Evolutionary conservation across 2,329 filamentous ascomycete species (phyloP).

Genomic region (Neophaeococcomyces aloes): DNA sequence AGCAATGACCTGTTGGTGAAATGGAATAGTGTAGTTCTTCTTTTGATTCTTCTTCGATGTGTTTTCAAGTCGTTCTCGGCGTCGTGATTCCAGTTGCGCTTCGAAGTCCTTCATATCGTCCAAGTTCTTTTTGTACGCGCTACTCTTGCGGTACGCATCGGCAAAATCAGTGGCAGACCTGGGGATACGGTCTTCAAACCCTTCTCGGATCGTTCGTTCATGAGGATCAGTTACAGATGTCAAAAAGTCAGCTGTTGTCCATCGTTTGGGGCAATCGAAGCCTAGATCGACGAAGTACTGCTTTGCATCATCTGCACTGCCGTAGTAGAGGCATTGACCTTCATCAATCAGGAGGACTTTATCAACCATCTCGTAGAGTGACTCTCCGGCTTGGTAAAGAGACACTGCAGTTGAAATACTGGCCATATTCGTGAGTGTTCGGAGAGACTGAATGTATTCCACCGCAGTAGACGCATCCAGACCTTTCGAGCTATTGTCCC

Average conservation of each 20-base stretch:
- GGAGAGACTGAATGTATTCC: slow-evolving; percentile 59
- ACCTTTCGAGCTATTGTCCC: slow-evolving; percentile 67
- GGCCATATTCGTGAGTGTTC: slow-evolving; percentile 54
- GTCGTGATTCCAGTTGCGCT: slow-evolving; percentile 32
- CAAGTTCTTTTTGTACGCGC: slow-evolving; percentile 33
- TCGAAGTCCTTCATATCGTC: slow-evolving; percentile 47
- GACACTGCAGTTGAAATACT: slow-evolving; percentile 54
- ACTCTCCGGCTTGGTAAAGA: slow-evolving; percentile 56
- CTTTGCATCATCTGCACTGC: slow-evolving; percentile 51
- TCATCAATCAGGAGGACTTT: slow-evolving; percentile 58
- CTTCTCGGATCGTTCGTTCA: slow-evolving; percentile 46
- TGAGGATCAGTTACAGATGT: slow-evolving; percentile 60
- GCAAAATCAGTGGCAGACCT: slow-evolving; percentile 47
- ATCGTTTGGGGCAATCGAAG: slow-evolving; percentile 59
- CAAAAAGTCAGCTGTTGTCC: slow-evolving; percentile 66
- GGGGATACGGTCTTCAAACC: slow-evolving; percentile 48
- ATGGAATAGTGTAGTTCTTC: slow-evolving; percentile 45
- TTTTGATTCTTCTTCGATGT: slow-evolving; percentile 31
- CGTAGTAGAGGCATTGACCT: slow-evolving; percentile 64
- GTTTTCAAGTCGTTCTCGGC: slow-evolving; percentile 31
- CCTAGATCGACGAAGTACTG: slow-evolving; percentile 61
- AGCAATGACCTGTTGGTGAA: slow-evolving; percentile 40
- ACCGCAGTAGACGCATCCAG: slow-evolving; percentile 64
- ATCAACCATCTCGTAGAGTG: slow-evolving; percentile 49
- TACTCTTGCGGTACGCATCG: slow-evolving; percentile 40